Conservation (phyloP, 2,329 filamentous ascomycete species). For the Arthrinium puccinioides region DNA sequence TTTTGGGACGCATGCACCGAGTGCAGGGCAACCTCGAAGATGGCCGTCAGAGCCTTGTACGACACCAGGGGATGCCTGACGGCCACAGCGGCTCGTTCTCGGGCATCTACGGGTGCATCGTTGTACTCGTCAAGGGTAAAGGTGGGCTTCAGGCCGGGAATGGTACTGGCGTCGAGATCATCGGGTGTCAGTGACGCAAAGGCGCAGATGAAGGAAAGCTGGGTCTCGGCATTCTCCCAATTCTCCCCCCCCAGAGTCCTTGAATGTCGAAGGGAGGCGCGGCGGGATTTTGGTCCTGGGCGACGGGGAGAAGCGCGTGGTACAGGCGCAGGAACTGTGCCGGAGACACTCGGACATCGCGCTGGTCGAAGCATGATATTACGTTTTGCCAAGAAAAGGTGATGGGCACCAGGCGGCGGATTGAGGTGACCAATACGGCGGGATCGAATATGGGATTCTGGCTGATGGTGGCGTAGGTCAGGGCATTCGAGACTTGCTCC, state of each 20-base stretch:
- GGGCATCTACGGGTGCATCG: conserved; percentile 39
- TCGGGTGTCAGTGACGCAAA: conserved; percentile 71
- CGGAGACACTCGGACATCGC: conserved; percentile 66
- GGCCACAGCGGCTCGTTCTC: conserved; percentile 50
- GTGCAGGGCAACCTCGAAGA: conserved; percentile 58
- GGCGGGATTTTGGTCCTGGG: conserved; percentile 44
- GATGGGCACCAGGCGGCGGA: conserved; percentile 54
- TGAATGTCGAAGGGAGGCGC: conserved; percentile 69
- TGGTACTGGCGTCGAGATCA: conserved; percentile 75
- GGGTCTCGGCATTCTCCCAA: conserved; percentile 81
- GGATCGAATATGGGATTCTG: conserved; percentile 47
- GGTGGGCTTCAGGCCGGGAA: conserved; percentile 72
- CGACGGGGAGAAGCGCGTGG: conserved; percentile 67
- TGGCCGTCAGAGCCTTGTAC: conserved; percentile 68
- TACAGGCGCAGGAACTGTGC: conserved; percentile 78
- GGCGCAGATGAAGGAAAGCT: conserved; percentile 87
- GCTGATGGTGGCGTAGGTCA: conserved; percentile 60
- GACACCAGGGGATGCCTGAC: conserved; percentile 85
- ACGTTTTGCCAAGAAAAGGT: conserved; percentile 66
- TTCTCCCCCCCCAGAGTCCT: conserved; percentile 74
- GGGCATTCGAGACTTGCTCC: conserved; percentile 72
- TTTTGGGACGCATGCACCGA: conserved; percentile 55
- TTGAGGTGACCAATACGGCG: conserved; percentile 50
- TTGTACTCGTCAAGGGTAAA: conserved; percentile 58
- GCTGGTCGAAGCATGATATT: conserved; percentile 73